A percentile compares a stretch with the other conserved stretches of the same genome.
Evolutionary conservation across 1,284 basidiomycete genomes (phyloP).

Genomic region (Sporisorium exsertum): DNA sequence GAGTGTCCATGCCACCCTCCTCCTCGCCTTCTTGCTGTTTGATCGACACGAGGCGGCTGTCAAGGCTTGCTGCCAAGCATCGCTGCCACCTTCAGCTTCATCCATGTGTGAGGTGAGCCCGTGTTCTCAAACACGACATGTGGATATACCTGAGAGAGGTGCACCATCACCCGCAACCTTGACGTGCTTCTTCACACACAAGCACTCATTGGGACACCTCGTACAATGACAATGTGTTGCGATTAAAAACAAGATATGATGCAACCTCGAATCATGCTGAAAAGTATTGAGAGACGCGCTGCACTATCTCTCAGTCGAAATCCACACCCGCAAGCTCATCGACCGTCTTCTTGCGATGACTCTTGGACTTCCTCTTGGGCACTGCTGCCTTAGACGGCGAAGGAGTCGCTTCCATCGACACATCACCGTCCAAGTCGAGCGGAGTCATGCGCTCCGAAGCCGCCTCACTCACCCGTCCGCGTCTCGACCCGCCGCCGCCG

Average conservation of each 20-base stretch:
- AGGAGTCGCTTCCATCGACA: slow-evolving; percentile 15
- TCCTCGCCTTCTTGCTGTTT: too few species aligned
- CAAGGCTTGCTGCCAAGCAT: too few species aligned
- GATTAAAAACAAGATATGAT: not conserved
- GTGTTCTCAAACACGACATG: too few species aligned
- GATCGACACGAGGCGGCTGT: too few species aligned
- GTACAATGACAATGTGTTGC: not conserved
- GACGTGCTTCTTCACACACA: too few species aligned
- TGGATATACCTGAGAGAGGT: too few species aligned
- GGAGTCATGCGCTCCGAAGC: slow-evolving; percentile 44
- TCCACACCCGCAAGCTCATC: slow-evolving; percentile 49
- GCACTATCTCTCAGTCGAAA: slow-evolving; percentile 4
- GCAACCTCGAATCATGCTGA: not conserved
- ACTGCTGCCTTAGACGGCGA: slow-evolving; percentile 22
- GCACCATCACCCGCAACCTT: too few species aligned
- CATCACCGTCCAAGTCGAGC: slow-evolving; percentile 32
- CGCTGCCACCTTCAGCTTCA: too few species aligned
- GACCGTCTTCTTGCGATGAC: slow-evolving; percentile 53
- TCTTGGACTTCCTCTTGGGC: slow-evolving; percentile 48
- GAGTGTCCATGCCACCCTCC: too few species aligned
- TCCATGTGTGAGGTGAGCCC: too few species aligned
- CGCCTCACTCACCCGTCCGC: slow-evolving; percentile 34
- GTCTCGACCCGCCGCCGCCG: slow-evolving; percentile 17
- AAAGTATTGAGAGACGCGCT: not conserved
- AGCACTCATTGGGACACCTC: too few species aligned